phyloP scores from a whole-genome alignment of 140 eudicot species.

The Erigeron philadelphicus region DNA sequence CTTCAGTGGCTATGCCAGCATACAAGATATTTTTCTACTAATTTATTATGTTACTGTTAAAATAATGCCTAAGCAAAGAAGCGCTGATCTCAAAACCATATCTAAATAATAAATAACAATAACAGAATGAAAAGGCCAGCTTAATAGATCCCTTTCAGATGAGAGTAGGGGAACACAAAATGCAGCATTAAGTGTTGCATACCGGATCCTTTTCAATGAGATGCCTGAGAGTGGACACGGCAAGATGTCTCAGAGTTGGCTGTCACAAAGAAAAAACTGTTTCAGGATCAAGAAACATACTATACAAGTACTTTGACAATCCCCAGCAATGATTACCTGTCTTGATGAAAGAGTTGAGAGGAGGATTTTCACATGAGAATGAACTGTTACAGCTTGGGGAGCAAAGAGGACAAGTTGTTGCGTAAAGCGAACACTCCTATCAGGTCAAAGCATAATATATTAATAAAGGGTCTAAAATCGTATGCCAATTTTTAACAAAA shows the following conservation, averaged over 20 bases:
- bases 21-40: conserved; percentile 11
- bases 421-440: conserved; percentile 86
- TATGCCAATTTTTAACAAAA: conserved; percentile 8
- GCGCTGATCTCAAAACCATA: neutral
- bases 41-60: conserved; percentile 6
- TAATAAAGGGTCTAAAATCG: conserved; percentile 16
- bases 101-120: conserved; percentile 6
- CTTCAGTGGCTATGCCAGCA: conserved; percentile 10
- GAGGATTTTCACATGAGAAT: conserved; percentile 77
- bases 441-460: conserved; percentile 16
- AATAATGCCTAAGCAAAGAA: conserved; percentile 11
- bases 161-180: conserved; percentile 4
- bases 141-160: neutral
- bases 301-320: conserved; percentile 3
- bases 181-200: conserved; percentile 22
- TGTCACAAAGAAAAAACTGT: conserved; percentile 35
- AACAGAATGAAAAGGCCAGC: conserved; percentile 5
- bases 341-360: conserved; percentile 92
- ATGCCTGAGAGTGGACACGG: conserved; percentile 89
- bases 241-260: conserved; percentile 92
- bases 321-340: conserved; percentile 55
- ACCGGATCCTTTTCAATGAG: conserved; percentile 97
- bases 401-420: conserved; percentile 99
- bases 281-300: conserved; percentile 17
- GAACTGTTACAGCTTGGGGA: conserved; percentile 95